phyloP scores from a whole-genome alignment of 1,284 basidiomycete species.

The Erythrobasidium hasegawianum region DNA sequence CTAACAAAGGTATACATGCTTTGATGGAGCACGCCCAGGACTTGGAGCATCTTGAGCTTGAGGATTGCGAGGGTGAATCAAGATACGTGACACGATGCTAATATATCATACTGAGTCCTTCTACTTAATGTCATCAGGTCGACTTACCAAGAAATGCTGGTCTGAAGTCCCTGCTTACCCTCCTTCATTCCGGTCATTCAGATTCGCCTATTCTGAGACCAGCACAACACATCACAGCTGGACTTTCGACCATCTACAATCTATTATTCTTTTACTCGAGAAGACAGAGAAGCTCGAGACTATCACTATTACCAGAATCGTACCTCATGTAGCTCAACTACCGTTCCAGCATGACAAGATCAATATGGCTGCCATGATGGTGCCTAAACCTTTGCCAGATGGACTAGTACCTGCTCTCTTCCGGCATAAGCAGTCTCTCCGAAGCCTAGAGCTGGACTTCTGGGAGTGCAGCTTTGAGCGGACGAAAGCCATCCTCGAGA shows the following conservation, averaged over 20 bases:
- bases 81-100: no score
- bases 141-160: conserved; percentile 32
- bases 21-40: conserved; percentile 11
- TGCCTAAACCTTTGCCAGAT: conserved; percentile 12
- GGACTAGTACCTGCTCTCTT: conserved; percentile 8
- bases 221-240: conserved; percentile 3
- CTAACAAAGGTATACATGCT: conserved; percentile 17
- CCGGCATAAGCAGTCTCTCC: background rate
- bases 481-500: conserved; percentile 7
- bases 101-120: no score
- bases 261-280: background rate
- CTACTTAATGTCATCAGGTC: no score
- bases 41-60: conserved; percentile 16
- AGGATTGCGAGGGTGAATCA: conserved; percentile 29
- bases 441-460: background rate
- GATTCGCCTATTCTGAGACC: conserved; percentile 9
- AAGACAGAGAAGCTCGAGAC: background rate
- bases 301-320: conserved; percentile 4
- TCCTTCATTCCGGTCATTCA: background rate
- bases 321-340: background rate
- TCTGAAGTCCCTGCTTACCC: conserved; percentile 5
- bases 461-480: conserved; percentile 10
- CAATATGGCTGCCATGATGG: background rate
- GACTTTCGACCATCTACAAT: conserved; percentile 24
- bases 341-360: conserved; percentile 5